Percentiles rank a stretch among this genome's conserved stretches.
phyloP scores from a whole-genome alignment of 78 protist genomes.

The Dictyostelium discoideum region DNA sequence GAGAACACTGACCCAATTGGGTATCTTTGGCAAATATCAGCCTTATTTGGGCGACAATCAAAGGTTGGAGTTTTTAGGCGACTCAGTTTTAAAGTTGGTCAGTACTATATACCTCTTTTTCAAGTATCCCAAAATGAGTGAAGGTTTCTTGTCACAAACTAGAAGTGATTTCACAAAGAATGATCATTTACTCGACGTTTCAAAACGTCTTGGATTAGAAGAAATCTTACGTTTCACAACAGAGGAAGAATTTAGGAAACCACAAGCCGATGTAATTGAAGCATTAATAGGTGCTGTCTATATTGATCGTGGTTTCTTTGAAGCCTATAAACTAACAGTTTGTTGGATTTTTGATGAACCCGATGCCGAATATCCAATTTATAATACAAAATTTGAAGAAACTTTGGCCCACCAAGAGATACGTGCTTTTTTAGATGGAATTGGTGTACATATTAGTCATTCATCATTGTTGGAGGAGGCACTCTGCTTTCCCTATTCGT shows the following conservation, averaged over 20 bases:
- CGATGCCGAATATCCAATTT: not conserved
- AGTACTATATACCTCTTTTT: not conserved
- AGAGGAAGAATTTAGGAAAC: slow-evolving; percentile 27
- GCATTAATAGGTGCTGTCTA: slow-evolving; percentile 51
- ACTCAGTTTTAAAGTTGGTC: slow-evolving; percentile 47
- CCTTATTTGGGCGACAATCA: slow-evolving; percentile 28
- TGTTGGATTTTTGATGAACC: not conserved
- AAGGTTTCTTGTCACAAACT: slow-evolving; percentile 17
- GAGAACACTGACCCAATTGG: not conserved
- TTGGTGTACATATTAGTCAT: not conserved
- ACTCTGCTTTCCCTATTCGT: not conserved
- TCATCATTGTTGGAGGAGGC: not conserved
- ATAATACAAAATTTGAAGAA: not conserved
- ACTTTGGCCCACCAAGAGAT: not conserved
- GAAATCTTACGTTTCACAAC: slow-evolving; percentile 20
- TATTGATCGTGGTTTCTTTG: slow-evolving; percentile 21
- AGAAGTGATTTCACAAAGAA: slow-evolving; percentile 38
- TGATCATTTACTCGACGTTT: not conserved
- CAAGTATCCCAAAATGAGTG: not conserved
- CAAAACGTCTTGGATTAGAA: not conserved
- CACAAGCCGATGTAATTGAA: slow-evolving; percentile 71
- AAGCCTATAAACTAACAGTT: slow-evolving; percentile 7
- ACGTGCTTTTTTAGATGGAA: not conserved
- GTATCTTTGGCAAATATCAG: not conserved
- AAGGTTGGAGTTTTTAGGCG: slow-evolving; percentile 33